These are phyloP conservation scores for Penicillium sp. DNA, from an alignment of 2,329 filamentous ascomycete species.

Conservation along the genomic window DNA sequence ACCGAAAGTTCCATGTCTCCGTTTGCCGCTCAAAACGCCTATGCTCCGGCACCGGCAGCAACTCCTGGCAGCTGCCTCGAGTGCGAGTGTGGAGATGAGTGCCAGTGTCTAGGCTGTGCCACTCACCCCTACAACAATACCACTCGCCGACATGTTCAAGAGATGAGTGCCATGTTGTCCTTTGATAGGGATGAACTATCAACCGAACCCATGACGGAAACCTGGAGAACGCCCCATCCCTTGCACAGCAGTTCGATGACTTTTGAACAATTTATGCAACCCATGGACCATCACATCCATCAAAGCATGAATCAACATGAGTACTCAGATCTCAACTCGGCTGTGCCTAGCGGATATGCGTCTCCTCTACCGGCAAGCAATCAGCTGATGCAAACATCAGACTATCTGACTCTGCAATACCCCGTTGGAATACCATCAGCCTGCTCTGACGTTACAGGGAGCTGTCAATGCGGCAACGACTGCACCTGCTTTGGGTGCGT, in stretches of 20 bases:
- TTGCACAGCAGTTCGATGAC: constrained; percentile 17
- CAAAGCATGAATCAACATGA: constrained; percentile 15
- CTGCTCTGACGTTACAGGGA: constrained; percentile 51
- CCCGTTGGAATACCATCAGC: constrained; percentile 37
- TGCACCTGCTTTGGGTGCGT: constrained; percentile 55
- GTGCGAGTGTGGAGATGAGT: constrained; percentile 47
- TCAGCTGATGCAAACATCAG: constrained; percentile 41
- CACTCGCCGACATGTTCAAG: constrained; percentile 46
- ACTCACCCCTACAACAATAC: constrained; percentile 49
- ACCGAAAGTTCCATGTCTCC: constrained; percentile 16
- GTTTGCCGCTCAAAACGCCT: constrained; percentile 7
- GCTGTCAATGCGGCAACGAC: constrained; percentile 53
- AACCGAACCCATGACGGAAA: constrained; percentile 16
- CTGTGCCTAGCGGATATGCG: constrained; percentile 25
- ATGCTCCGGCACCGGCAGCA: constrained; percentile 5
- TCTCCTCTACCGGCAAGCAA: constrained; percentile 25
- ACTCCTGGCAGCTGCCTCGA: constrained; percentile 27
- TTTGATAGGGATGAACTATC: constrained; percentile 30
- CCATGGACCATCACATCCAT: constrained; percentile 11
- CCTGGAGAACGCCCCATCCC: constrained; percentile 18
- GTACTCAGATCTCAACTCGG: constrained; percentile 23
- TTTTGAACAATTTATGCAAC: constrained; percentile 20
- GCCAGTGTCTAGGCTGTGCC: constrained; percentile 48
- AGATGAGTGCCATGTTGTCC: constrained; percentile 46
- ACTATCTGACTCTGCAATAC: constrained; percentile 46